Evolutionary conservation across 192 early-diverging fungal genomes (phyloP), one percentile per base, ranked within the genome.

Genomic region (Backusella parvicylindrica): DNA sequence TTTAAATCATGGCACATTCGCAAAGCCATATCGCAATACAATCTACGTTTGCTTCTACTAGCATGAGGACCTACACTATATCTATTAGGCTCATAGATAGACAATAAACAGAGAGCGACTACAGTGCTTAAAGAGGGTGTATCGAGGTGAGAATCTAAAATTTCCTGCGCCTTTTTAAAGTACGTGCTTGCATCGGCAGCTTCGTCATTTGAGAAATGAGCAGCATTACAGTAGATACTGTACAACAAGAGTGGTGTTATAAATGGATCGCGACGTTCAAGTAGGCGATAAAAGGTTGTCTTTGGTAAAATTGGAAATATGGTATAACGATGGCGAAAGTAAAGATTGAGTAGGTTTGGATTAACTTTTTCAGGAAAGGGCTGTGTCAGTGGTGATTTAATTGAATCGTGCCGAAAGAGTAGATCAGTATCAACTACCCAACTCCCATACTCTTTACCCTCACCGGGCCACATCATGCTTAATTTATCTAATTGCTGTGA

Each of bases 1-100:
- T 74, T 68, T 2, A 80, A 33, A n/a, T 75, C 74, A 23, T 50
- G 18, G 26, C 68, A 70, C 73, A 80, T 75, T 6, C 70, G 78
- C 23, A 75, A 65, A 11, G 78, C 78, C 74, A 76, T 80, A 33
- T 41, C 72, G 6, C 64, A 50, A 49, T 78, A 78, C 0, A 56
- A 21, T 37, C 68, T 36, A 21, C 50, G 23, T 47, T 63, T 69
- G 33, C 30, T 49, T 47, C 33, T 71, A 26, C 47, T 36, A 37
- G 31, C 12, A 35, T 76, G 21, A 16, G 38, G 40, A 15, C 36
- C 40, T n/a, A 35, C 16, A 21, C 70, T 64, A 5, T 71, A 35
- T 12, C 75, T 47, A 53, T 68, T 70, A 15, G 75, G 40, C 26
- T 80, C 78, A 66, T 72, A 80, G 15, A 43, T 38, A 6, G 74